phyloP scores from a whole-genome alignment of 1,139 yeast genomes.

The Candida labiduridarum region DNA sequence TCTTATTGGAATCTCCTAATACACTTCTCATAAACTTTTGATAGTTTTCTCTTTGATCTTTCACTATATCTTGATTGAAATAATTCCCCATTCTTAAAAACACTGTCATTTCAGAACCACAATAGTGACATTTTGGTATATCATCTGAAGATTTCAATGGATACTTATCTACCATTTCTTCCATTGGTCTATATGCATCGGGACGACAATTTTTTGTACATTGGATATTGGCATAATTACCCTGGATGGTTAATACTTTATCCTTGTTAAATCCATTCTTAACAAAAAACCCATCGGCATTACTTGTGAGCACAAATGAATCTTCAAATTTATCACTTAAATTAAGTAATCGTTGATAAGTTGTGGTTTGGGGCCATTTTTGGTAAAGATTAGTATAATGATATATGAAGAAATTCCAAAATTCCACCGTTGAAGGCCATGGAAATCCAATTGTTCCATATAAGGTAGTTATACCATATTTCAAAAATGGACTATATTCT shows the following conservation, averaged over 20 bases:
- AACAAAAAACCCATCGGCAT: constrained; percentile 15
- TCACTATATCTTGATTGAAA: constrained; percentile 7
- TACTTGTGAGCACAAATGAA: constrained; percentile 14
- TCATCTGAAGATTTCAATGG: constrained; percentile 5
- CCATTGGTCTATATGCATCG: constrained; percentile 10
- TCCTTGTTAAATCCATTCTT: constrained; percentile 12
- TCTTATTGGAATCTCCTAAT: background rate
- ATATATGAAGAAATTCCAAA: constrained; percentile 15
- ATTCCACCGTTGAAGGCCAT: constrained; percentile 11
- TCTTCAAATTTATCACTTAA: constrained; percentile 2
- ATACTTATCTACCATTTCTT: constrained; percentile 7
- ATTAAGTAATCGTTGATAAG: constrained; percentile 9
- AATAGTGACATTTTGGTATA: constrained; percentile 11
- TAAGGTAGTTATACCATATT: constrained; percentile 9
- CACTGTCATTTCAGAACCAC: constrained; percentile 11
- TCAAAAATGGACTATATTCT: constrained; percentile 11
- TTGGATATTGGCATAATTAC: constrained; percentile 10
- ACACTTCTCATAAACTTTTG: constrained; percentile 1
- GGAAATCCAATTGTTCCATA: constrained; percentile 12
- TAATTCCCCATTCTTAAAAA: constrained; percentile 11
- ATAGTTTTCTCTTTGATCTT: constrained; percentile 2
- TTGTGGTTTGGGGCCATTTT: constrained; percentile 10
- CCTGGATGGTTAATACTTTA: constrained; percentile 12
- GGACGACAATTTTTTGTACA: constrained; percentile 10
- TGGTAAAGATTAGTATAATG: constrained; percentile 10